Evolutionary conservation across 345 rosid species (phyloP).

Genomic region (Mangifera indica): DNA sequence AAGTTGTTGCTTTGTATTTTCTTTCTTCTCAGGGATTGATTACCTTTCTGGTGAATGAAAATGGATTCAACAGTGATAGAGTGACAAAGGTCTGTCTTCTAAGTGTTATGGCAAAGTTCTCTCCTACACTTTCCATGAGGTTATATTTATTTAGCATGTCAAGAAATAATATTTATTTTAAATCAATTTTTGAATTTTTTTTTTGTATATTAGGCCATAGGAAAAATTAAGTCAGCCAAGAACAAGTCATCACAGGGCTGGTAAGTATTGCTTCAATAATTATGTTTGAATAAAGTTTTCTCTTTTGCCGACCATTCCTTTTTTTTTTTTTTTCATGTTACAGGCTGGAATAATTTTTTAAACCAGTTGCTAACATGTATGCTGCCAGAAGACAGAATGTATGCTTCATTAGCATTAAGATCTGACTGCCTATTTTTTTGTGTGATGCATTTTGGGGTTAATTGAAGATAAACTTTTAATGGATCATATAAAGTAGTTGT

Average conservation of each 20-base stretch:
- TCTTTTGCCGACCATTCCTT: constrained; percentile 13
- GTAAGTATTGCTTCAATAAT: constrained; percentile 39
- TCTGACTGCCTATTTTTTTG: not conserved
- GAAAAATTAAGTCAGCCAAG: constrained; percentile 89
- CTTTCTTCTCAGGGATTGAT: constrained; percentile 51
- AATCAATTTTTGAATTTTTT: constrained; percentile 14
- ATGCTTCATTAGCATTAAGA: constrained; percentile 24
- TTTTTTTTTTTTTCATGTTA: constrained; percentile 12
- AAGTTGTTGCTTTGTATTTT: constrained; percentile 1
- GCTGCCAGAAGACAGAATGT: constrained; percentile 71
- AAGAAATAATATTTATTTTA: not conserved
- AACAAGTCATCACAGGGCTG: constrained; percentile 94
- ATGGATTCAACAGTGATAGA: constrained; percentile 86
- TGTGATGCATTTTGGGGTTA: not conserved
- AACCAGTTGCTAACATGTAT: constrained; percentile 60
- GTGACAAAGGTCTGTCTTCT: constrained; percentile 95
- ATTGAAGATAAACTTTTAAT: not conserved
- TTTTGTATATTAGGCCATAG: constrained; percentile 53
- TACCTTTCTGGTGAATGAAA: constrained; percentile 76
- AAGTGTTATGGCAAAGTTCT: not conserved
- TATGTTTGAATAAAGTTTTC: constrained; percentile 2
- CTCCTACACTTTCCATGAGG: not conserved
- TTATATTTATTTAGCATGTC: constrained; percentile 1
- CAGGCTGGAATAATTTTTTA: constrained; percentile 80
- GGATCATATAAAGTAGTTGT: not conserved